These are phyloP conservation scores for Talaromyces sp. DNA, from an alignment of 2,329 filamentous ascomycete species.

Conservation along the genomic window DNA sequence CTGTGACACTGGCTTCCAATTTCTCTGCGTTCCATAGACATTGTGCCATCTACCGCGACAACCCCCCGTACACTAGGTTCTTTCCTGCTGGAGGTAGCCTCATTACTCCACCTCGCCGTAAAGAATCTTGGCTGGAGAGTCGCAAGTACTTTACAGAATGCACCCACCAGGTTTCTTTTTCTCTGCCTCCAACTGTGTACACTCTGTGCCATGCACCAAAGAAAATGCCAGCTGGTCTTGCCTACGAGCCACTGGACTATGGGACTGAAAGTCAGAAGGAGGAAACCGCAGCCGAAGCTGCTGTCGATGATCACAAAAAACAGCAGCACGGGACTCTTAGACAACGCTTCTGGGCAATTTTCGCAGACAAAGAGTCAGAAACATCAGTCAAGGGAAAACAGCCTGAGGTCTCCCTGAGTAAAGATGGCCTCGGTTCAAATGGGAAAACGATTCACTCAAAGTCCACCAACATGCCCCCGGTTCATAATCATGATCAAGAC, in stretches of 20 bases:
- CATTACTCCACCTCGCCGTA: conserved; percentile 28
- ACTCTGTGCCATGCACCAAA: conserved; percentile 19
- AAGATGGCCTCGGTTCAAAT: neutral
- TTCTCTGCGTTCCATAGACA: conserved; percentile 27
- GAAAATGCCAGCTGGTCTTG: conserved; percentile 8
- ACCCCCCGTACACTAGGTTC: neutral
- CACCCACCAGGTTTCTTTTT: conserved; percentile 16
- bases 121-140: conserved; percentile 27
- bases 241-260: neutral
- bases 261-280: neutral
- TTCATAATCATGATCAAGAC: neutral
- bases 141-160: conserved; percentile 22
- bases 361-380: neutral
- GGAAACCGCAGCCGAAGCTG: neutral
- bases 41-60: conserved; percentile 17
- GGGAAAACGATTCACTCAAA: neutral
- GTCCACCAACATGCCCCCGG: neutral
- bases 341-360: neutral
- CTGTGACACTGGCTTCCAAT: conserved; percentile 33
- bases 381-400: neutral
- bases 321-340: neutral
- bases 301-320: neutral
- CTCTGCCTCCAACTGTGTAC: conserved; percentile 22
- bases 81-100: conserved; percentile 28
- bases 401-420: neutral